phyloP scores from a whole-genome alignment of 1,284 basidiomycete species.

The Cutaneotrichosporon sp. region DNA sequence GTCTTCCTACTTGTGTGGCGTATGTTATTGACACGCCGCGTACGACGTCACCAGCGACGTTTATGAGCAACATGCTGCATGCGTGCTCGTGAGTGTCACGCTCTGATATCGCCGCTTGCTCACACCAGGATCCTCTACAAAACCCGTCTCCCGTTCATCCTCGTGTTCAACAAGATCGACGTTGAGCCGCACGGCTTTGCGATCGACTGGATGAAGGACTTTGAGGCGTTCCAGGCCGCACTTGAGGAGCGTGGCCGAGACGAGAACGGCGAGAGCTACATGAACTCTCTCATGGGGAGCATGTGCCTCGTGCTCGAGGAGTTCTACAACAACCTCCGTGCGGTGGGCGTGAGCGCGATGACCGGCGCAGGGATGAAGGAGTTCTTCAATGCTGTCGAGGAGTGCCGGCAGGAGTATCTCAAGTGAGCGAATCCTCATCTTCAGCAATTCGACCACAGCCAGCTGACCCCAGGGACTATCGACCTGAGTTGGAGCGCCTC shows the following conservation, averaged over 20 bases:
- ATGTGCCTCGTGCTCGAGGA: constrained; percentile 99
- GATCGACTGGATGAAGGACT: constrained; percentile 97
- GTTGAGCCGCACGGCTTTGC: constrained; percentile 83
- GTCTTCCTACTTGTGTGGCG: constrained; percentile 89
- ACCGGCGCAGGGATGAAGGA: constrained; percentile 89
- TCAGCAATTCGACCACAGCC: too few relatives aligned
- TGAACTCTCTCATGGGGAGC: constrained; percentile 98
- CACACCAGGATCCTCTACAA: constrained; percentile 87
- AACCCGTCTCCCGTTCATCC: constrained; percentile 92
- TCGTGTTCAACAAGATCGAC: constrained; percentile 99
- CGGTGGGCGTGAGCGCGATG: constrained; percentile 93
- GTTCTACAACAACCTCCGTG: constrained; percentile 94
- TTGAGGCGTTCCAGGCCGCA: constrained; percentile 67
- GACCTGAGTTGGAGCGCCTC: constrained; percentile 80
- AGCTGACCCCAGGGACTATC: constrained; percentile 67
- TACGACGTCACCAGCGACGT: constrained; percentile 91
- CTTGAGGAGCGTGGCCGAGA: constrained; percentile 65
- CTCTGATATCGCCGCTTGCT: background rate
- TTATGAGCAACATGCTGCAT: constrained; percentile 99
- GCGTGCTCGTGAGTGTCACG: constrained; percentile 77
- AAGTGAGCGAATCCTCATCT: constrained; percentile 58
- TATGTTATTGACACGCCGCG: constrained; percentile 98
- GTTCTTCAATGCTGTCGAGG: constrained; percentile 88
- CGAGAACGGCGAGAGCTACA: constrained; percentile 89
- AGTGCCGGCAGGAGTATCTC: constrained; percentile 82